These are phyloP conservation scores for Leccinum subrobustum DNA, from an alignment of 1,284 basidiomycete species.

Conservation along the genomic window DNA sequence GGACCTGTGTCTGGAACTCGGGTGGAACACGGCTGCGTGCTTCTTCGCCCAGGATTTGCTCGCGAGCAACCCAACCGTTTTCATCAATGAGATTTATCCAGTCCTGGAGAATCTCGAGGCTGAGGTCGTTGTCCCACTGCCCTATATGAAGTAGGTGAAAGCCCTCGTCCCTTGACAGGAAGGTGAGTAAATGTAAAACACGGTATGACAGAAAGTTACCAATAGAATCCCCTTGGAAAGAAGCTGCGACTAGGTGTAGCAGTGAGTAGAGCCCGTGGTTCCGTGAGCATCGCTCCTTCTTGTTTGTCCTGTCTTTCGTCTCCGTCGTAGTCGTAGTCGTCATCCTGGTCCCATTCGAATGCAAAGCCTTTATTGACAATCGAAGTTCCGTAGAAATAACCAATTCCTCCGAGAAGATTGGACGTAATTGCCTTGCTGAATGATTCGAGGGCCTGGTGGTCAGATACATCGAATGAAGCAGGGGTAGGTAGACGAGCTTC, in stretches of 20 bases:
- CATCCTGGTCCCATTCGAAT: constrained; percentile 88
- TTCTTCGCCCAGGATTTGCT: constrained; percentile 95
- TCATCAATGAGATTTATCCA: constrained; percentile 92
- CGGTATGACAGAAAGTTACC: constrained; percentile 44
- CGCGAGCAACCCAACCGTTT: constrained; percentile 92
- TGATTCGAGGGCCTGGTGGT: constrained; percentile 50
- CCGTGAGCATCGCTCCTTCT: constrained; percentile 64
- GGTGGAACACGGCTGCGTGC: constrained; percentile 88
- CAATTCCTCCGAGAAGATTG: constrained; percentile 88
- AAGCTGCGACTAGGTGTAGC: constrained; percentile 94
- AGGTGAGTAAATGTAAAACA: constrained; percentile 4
- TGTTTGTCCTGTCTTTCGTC: constrained; percentile 34
- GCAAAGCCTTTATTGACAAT: constrained; percentile 83
- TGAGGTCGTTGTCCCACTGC: constrained; percentile 89
- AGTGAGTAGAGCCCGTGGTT: constrained; percentile 78
- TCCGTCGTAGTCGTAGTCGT: constrained; percentile 48
- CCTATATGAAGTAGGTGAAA: constrained; percentile 92
- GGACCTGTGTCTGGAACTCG: constrained; percentile 91
- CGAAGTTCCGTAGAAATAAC: constrained; percentile 92
- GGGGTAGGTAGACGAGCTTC: constrained; percentile 66
- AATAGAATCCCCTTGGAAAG: constrained; percentile 96
- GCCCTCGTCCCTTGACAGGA: constrained; percentile 79
- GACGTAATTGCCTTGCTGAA: constrained; percentile 90
- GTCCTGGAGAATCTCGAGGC: constrained; percentile 83
- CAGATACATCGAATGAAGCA: constrained; percentile 47